phyloP scores from a whole-genome alignment of 1,284 basidiomycete genomes.

The Austroboletus niveus region DNA sequence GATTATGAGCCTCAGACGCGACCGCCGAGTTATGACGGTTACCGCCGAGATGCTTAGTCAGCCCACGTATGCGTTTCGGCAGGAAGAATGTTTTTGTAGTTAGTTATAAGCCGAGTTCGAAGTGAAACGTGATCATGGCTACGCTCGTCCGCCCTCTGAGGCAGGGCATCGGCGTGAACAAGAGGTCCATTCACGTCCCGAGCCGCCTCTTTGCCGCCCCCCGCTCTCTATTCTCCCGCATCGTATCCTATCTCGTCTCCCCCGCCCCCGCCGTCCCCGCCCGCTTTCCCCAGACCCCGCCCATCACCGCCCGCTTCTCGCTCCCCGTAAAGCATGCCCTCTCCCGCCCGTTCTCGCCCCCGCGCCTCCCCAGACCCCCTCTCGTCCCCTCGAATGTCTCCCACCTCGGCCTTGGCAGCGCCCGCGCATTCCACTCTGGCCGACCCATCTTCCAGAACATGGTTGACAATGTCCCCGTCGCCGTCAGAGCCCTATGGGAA shows the following conservation, averaged over 20 bases:
- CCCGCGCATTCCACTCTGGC: slow-evolving; percentile 67
- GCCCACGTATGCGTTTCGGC: neutral
- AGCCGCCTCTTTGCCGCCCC: slow-evolving; percentile 52
- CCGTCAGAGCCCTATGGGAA: slow-evolving; percentile 65
- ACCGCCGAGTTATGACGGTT: too few species aligned
- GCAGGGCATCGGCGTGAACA: slow-evolving; percentile 18
- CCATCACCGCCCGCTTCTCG: slow-evolving; percentile 47
- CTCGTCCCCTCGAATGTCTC: slow-evolving; percentile 46
- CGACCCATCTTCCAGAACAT: slow-evolving; percentile 75
- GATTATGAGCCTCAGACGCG: too few species aligned
- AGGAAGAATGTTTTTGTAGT: neutral
- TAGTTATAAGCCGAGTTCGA: too few species aligned
- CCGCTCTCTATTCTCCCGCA: slow-evolving; percentile 50
- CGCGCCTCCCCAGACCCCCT: slow-evolving; percentile 57
- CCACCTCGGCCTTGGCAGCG: slow-evolving; percentile 70
- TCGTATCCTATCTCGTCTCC: slow-evolving; percentile 52
- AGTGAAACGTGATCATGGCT: slow-evolving; percentile 12
- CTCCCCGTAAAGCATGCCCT: slow-evolving; percentile 52
- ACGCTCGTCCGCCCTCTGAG: slow-evolving; percentile 25
- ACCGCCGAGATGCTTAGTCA: neutral
- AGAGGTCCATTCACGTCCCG: slow-evolving; percentile 36
- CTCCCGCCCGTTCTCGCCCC: slow-evolving; percentile 39
- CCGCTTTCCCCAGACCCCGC: slow-evolving; percentile 31
- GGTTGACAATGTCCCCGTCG: slow-evolving; percentile 71
- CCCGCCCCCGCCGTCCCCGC: slow-evolving; percentile 33